Evolutionary conservation across 352 stramenopile genomes (phyloP), one percentile per base, ranked within the genome.

Genomic region (Globisporangium megalacanthum): DNA sequence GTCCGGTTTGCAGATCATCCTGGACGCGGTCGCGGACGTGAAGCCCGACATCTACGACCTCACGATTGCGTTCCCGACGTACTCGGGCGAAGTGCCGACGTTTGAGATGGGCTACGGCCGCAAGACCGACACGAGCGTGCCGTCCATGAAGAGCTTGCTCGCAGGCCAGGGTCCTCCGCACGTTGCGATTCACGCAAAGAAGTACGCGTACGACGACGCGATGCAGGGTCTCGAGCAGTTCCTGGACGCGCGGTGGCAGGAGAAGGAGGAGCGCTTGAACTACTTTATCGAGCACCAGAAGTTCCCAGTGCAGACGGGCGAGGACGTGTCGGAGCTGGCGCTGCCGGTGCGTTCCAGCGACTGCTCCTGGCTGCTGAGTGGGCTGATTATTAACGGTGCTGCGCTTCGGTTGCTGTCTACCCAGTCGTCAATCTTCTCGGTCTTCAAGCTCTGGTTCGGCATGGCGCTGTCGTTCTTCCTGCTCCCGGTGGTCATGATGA

Each of bases 21-120:
- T 98, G 19, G 84, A 97, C 56, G 89, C 84, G 4, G 75, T 97
- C 37, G 66, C 73, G 3, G 82, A 94, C 47, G 88, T 81, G 7
- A 88, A 90, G 58, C 83, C 85, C 11, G 84, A 97, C 59, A 92
- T 98, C 44, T 98, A 97, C 62, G 94, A 98, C 73, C 69, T 98
- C 11, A 98, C 93, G 33, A 81, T 97, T 54, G 86, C 83, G 15
- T 94, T 92, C 59, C 82, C 84, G 33, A 79, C 69, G n/a, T 93
- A 92, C 65, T 79, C 82, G 35, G 82, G 84, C 37, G 83, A 92
- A 73, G 82, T 93, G 35, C 89, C 89, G 29, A 95, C 86, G 14
- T 96, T 72, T 47, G 85, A 92, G 10, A 96, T 96, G 86, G 88
- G 89, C 20, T 97, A 96, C 66, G 62, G 62, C 25, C 78, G 89